Evolutionary conservation across 2,329 filamentous ascomycete genomes (phyloP).

Genomic region (Colletotrichum sp.): DNA sequence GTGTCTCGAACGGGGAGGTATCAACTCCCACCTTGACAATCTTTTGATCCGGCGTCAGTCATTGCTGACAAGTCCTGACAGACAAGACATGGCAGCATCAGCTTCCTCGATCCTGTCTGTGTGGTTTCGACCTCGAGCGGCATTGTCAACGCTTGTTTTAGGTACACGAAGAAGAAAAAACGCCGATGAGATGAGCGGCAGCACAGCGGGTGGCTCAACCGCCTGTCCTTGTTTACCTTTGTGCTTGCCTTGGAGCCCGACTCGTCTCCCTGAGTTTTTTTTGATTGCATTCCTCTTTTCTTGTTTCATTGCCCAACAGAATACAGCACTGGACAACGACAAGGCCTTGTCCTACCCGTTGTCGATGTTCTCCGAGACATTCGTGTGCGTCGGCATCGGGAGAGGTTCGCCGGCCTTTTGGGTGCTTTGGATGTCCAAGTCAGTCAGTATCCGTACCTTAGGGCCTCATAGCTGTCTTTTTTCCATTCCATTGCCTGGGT

Average conservation of each 20-base stretch:
- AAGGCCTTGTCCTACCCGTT: background rate
- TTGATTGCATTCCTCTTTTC: background rate
- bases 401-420: background rate
- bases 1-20: slow-evolving; percentile 6
- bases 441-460: background rate
- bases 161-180: background rate
- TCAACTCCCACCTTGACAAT: background rate
- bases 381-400: background rate
- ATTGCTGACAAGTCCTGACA: background rate
- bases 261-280: background rate
- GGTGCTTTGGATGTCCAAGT: background rate
- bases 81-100: background rate
- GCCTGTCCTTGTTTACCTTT: slow-evolving; percentile 3
- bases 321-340: background rate
- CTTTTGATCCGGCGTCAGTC: background rate
- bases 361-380: background rate
- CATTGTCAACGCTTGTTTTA: slow-evolving; percentile 2
- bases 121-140: background rate
- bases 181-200: background rate
- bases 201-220: background rate
- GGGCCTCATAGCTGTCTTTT: background rate
- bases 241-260: background rate
- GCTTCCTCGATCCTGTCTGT: background rate
- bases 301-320: background rate
- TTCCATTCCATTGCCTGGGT: no score